Percentiles rank a stretch among this genome's conserved stretches.
Evolutionary conservation across 345 rosid genomes (phyloP).

Genomic region (Odontarrhena argentea): DNA sequence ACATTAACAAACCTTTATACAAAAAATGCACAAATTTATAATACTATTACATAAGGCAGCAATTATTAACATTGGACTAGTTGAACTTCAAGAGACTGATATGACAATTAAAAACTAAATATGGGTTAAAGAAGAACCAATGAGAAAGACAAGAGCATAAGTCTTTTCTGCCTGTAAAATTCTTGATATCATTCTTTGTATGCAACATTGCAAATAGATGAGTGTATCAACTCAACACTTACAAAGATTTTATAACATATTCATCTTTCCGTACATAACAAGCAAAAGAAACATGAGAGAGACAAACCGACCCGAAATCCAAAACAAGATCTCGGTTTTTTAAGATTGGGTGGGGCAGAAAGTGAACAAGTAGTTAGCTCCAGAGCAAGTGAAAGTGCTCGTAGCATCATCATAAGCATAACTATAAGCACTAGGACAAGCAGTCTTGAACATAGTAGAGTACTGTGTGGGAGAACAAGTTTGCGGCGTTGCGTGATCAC

Average conservation of each 20-base stretch:
- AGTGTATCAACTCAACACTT: not conserved
- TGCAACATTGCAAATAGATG: constrained; percentile 12
- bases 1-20: too few relatives aligned
- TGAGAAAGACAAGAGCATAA: not conserved
- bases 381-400: constrained; percentile 78
- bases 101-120: not conserved
- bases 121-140: constrained; percentile 27
- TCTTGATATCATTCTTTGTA: constrained; percentile 33
- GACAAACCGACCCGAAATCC: constrained; percentile 9
- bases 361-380: constrained; percentile 75
- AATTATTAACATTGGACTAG: too few relatives aligned
- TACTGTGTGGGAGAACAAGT: constrained; percentile 78
- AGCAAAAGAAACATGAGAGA: constrained; percentile 30
- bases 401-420: constrained; percentile 91
- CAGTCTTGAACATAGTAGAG: constrained; percentile 74
- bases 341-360: constrained; percentile 54
- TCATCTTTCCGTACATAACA: constrained; percentile 19
- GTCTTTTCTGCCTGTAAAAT: constrained; percentile 22
- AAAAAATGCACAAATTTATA: too few relatives aligned
- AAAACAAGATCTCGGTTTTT: constrained; percentile 2
- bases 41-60: too few relatives aligned
- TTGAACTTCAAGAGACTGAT: not conserved
- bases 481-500: constrained; percentile 63
- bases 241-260: constrained; percentile 1
- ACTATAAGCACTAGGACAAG: constrained; percentile 89